A percentile compares a stretch with the other conserved stretches of the same genome.
These are phyloP conservation scores for Fusarium albosuccineum DNA, from an alignment of 2,329 filamentous ascomycete genomes.

Conservation along the genomic window DNA sequence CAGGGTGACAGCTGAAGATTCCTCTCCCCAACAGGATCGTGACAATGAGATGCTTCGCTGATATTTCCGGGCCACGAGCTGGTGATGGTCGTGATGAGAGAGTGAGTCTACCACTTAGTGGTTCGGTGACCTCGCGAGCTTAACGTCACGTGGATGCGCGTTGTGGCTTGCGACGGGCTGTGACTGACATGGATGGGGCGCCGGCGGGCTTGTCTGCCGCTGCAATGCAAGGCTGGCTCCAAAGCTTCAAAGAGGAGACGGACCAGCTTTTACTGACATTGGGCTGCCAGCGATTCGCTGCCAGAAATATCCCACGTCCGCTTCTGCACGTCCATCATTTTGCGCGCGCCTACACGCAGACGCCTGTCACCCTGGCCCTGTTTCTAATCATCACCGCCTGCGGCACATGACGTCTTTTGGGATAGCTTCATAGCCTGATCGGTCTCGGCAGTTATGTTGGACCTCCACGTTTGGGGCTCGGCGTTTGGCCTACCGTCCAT, in stretches of 20 bases:
- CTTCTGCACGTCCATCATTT: constrained; percentile 9
- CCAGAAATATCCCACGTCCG: constrained; percentile 18
- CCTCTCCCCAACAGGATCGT: background rate
- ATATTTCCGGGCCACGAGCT: background rate
- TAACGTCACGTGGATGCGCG: constrained; percentile 44
- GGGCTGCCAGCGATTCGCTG: constrained; percentile 25
- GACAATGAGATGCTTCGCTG: constrained; percentile 11
- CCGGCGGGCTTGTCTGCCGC: constrained; percentile 4
- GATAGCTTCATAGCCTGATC: constrained; percentile 25
- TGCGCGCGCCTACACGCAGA: constrained; percentile 18
- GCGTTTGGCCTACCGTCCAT: constrained; percentile 91
- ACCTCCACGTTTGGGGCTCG: constrained; percentile 91
- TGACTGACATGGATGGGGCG: constrained; percentile 1
- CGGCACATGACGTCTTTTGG: constrained; percentile 23
- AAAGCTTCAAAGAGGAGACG: constrained; percentile 24
- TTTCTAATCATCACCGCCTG: constrained; percentile 3
- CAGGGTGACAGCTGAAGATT: constrained; percentile 1
- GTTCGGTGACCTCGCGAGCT: background rate
- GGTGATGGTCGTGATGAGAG: background rate
- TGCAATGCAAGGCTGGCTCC: constrained; percentile 36
- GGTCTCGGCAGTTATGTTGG: constrained; percentile 53
- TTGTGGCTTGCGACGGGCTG: constrained; percentile 38
- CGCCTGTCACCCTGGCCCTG: constrained; percentile 8
- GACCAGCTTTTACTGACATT: constrained; percentile 10
- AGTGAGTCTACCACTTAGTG: background rate